Base-by-base conservation (phyloP, 805 yeast genomes). In the Yarrowia deformans region DNA sequence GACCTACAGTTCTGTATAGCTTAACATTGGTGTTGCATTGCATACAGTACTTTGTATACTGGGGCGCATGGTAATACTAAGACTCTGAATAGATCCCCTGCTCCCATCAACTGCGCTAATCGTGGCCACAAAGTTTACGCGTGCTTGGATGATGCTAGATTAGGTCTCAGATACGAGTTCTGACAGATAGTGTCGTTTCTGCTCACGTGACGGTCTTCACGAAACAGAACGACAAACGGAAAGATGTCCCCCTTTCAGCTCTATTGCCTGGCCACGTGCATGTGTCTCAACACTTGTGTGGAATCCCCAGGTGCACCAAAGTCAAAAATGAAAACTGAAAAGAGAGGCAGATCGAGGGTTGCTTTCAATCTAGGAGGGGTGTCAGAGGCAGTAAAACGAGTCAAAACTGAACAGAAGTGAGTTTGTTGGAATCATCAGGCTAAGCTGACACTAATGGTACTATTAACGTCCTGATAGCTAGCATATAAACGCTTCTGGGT, bases 71-170 rank as follows among this genome's bases (percentile, higher is more conserved):
- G 5, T 8, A 34, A 34, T 34, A 8, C 35, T 34, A 5, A 34
- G 8, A 6, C 8, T 34, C 8, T 34, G 35, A 8, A 34, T 34
- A 34, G 35, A 34, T 34, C 35, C 9, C 40, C 48, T 18, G 13
- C 29, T 18, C 48, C 34, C n/a, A 10, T 45, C 29, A 19, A n/a
- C n/a, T n/a, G n/a, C n/a, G n/a, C n/a, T n/a, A n/a, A n/a, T n/a
- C n/a, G n/a, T n/a, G n/a, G 23, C 35, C 34, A 8, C 52, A 48
- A 48, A 48, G 52, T 48, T 48, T 37, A 29, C 7, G 3, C 12
- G 9, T 48, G 35, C 52, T 14, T 35, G 52, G 52, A 48, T 48
- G 29, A 48, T 29, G 52, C 52, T 29, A 29, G 37, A 29, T 48
- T 46, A 8, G 7, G 18, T 16, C 52, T 1, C 8, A 4, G 10